Conservation (phyloP, 164 flowering plant genomes). For the Liriodendron chinense region DNA sequence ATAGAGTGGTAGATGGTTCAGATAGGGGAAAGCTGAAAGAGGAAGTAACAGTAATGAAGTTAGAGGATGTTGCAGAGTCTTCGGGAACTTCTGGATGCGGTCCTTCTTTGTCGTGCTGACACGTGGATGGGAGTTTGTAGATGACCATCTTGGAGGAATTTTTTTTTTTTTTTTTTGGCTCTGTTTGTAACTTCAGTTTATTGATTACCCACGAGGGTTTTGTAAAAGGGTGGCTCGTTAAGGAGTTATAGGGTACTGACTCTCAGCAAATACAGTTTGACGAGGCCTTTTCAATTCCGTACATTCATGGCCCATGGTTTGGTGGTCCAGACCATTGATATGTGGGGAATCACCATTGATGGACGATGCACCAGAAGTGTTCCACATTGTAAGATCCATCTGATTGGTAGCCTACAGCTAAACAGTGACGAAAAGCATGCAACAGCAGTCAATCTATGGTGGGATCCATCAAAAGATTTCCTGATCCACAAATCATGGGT, state of each 20-base stretch:
- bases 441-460: background rate
- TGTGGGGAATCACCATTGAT: background rate
- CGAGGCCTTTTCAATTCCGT: background rate
- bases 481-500: background rate
- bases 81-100: constrained; percentile 49
- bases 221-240: background rate
- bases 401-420: background rate
- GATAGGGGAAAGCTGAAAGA: constrained; percentile 52
- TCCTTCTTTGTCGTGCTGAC: constrained; percentile 20
- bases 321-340: background rate
- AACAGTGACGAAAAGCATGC: background rate
- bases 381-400: background rate
- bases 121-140: background rate
- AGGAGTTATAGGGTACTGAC: background rate
- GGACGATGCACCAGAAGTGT: background rate
- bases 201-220: background rate
- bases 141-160: background rate
- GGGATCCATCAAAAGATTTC: too few species aligned
- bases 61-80: constrained; percentile 53
- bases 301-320: background rate
- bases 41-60: constrained; percentile 27
- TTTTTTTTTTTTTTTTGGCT: background rate
- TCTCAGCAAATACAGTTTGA: background rate
- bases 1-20: constrained; percentile 46
- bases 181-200: background rate